Percentiles rank a stretch among this genome's conserved stretches.
phyloP scores from a whole-genome alignment of 805 yeast genomes.

The Sungouiozyma ichnusensis region DNA sequence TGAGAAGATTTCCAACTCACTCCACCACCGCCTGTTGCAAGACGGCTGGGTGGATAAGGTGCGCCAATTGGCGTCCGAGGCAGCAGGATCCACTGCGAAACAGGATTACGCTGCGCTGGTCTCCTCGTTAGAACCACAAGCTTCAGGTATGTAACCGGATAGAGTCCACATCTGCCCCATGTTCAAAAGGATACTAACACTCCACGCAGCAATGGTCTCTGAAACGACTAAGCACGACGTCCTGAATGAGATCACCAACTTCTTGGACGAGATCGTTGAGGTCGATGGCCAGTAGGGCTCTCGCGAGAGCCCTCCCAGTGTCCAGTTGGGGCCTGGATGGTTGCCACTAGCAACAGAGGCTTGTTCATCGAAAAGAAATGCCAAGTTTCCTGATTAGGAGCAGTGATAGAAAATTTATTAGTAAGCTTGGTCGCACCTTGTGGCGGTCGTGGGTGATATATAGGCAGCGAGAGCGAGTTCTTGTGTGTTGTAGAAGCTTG shows the following conservation, averaged over 20 bases:
- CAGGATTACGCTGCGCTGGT: conserved; percentile 44
- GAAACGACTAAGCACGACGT: conserved; percentile 50
- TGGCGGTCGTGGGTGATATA: too few species aligned
- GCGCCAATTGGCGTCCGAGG: conserved; percentile 45
- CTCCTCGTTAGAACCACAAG: conserved; percentile 49
- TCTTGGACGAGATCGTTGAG: conserved; percentile 42
- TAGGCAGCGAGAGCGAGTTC: too few species aligned
- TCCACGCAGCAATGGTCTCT: conserved; percentile 46
- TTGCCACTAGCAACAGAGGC: not conserved
- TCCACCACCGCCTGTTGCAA: conserved; percentile 56
- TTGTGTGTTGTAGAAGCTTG: too few species aligned
- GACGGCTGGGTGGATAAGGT: conserved; percentile 84
- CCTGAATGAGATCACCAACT: conserved; percentile 45
- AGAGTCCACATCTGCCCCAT: too few species aligned
- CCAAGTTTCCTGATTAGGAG: not conserved
- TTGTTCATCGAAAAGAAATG: too few species aligned
- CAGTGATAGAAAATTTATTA: not conserved
- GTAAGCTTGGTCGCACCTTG: too few species aligned
- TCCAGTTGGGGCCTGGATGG: not conserved
- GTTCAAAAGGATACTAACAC: conserved; percentile 12
- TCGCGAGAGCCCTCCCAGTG: not conserved
- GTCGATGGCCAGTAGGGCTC: too few species aligned
- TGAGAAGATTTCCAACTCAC: conserved; percentile 54
- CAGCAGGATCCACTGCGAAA: conserved; percentile 31
- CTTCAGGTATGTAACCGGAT: conserved; percentile 38